A percentile compares a stretch with the other conserved stretches of the same genome.
Evolutionary conservation across 1,284 basidiomycete genomes (phyloP).

Genomic region (Hemileia vastatrix): DNA sequence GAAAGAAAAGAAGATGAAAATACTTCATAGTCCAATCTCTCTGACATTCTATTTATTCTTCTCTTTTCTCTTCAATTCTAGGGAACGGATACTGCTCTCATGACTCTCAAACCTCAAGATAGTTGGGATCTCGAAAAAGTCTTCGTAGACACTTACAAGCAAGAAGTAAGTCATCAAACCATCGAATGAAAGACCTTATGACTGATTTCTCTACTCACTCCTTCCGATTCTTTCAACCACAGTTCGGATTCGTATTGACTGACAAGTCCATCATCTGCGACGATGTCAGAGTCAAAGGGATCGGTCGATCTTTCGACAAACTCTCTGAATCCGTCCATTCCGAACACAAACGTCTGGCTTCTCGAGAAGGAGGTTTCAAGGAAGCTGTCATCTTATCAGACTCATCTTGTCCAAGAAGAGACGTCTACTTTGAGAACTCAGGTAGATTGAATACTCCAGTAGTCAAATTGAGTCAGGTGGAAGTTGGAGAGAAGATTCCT

Average conservation of each 20-base stretch:
- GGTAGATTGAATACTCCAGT: conserved; percentile 73
- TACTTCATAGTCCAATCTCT: not conserved
- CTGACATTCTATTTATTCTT: not conserved
- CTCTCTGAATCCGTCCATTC: conserved; percentile 69
- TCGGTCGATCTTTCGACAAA: conserved; percentile 78
- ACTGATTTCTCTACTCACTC: conserved; percentile 47
- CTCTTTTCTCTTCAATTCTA: conserved; percentile 30
- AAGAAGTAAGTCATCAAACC: conserved; percentile 30
- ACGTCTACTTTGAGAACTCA: conserved; percentile 65
- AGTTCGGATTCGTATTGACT: conserved; percentile 86
- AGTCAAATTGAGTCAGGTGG: conserved; percentile 58
- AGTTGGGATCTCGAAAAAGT: conserved; percentile 65
- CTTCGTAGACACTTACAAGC: conserved; percentile 52
- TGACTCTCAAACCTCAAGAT: conserved; percentile 61
- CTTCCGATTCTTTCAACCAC: conserved; percentile 56
- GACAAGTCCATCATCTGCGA: conserved; percentile 70
- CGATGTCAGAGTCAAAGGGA: conserved; percentile 69
- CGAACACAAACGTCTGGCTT: too few relatives aligned
- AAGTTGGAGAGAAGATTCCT: conserved; percentile 59
- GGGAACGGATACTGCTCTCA: conserved; percentile 77
- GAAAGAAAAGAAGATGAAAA: not conserved
- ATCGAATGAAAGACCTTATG: conserved; percentile 32
- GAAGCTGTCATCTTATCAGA: conserved; percentile 45
- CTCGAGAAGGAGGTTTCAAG: conserved; percentile 50
- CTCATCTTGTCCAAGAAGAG: conserved; percentile 49